These are phyloP conservation scores for Infundibulicybe gibba DNA, from an alignment of 768 basidiomycete genomes.

Conservation along the genomic window DNA sequence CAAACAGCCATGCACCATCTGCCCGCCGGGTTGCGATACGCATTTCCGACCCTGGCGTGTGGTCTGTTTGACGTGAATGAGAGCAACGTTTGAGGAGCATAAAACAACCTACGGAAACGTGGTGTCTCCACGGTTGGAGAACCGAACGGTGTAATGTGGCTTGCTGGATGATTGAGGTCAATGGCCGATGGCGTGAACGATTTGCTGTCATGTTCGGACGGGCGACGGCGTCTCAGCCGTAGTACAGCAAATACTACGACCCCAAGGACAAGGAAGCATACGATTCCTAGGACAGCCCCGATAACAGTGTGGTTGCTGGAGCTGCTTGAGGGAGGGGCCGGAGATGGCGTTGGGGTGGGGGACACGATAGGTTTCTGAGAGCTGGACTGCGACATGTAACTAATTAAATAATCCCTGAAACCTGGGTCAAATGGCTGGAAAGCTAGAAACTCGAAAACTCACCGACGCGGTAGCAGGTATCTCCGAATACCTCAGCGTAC, in stretches of 20 bases:
- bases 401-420: neutral
- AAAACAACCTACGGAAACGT: slow-evolving; percentile 30
- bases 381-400: slow-evolving; percentile 5
- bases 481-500: neutral
- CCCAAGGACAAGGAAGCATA: slow-evolving; percentile 5
- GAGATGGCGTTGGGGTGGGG: slow-evolving; percentile 3
- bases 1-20: slow-evolving; percentile 56
- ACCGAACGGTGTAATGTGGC: slow-evolving; percentile 39
- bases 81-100: neutral
- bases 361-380: neutral
- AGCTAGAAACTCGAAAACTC: neutral
- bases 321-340: neutral
- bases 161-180: slow-evolving; percentile 30
- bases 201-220: slow-evolving; percentile 7
- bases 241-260: slow-evolving; percentile 6
- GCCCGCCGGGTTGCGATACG: slow-evolving; percentile 49
- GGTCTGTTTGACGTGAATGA: slow-evolving; percentile 26
- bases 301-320: slow-evolving; percentile 1
- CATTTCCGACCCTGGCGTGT: slow-evolving; percentile 53
- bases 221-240: slow-evolving; percentile 6
- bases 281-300: slow-evolving; percentile 6
- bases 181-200: slow-evolving; percentile 11
- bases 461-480: neutral
- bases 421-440: neutral
- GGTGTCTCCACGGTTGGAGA: slow-evolving; percentile 29